These are phyloP conservation scores for Phaeoacremonium minimum DNA, from an alignment of 2,329 filamentous ascomycete genomes.

Conservation along the genomic window DNA sequence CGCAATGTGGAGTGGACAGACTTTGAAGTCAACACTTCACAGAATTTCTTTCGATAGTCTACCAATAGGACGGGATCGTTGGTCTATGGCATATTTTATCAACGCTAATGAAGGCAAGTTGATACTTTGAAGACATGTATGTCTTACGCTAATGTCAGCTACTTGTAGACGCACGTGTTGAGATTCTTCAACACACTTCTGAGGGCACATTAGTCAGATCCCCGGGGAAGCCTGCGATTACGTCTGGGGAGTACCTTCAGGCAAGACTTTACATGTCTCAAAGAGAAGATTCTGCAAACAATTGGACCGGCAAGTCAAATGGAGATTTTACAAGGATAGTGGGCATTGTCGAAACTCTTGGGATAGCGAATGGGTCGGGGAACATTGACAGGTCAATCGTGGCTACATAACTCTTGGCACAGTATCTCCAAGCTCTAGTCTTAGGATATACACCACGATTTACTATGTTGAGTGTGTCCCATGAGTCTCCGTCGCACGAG, in stretches of 20 bases:
- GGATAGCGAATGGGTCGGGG: not conserved
- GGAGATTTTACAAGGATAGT: not conserved
- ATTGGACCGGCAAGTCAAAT: not conserved
- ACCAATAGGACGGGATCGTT: not conserved
- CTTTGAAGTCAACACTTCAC: not conserved
- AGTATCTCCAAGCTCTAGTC: too few species aligned
- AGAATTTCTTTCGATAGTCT: not conserved
- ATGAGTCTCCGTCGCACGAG: too few species aligned
- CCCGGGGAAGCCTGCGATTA: too few species aligned
- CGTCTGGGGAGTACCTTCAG: not conserved
- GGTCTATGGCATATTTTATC: not conserved
- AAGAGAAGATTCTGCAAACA: not conserved
- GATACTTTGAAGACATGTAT: too few species aligned
- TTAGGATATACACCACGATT: too few species aligned
- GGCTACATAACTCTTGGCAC: too few species aligned
- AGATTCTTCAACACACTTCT: too few species aligned
- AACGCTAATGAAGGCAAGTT: not conserved
- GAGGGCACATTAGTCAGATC: too few species aligned
- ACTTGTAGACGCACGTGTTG: too few species aligned
- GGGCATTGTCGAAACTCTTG: not conserved
- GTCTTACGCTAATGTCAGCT: too few species aligned
- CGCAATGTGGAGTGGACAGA: not conserved
- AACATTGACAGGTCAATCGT: too few species aligned
- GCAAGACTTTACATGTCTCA: not conserved
- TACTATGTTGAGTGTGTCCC: too few species aligned